These are phyloP conservation scores for Carex arenaria DNA, from an alignment of 202 grass and related monocot genomes.

Conservation along the genomic window DNA sequence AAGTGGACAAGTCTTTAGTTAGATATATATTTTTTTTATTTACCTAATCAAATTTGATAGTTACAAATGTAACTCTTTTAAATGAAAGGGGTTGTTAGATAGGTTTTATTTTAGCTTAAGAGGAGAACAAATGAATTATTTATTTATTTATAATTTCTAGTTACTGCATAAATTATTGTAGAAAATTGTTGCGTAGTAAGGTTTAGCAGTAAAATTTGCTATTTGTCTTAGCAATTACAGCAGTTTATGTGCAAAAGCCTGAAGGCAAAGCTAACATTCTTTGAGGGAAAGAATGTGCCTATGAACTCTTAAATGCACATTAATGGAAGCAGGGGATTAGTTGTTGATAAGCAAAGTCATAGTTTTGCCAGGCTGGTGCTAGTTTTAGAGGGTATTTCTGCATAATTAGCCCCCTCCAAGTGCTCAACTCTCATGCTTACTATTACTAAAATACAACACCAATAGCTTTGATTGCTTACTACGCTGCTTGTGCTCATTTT, in stretches of 20 bases:
- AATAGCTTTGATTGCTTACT: not conserved
- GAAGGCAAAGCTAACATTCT: not conserved
- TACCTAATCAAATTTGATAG: not conserved
- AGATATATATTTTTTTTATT: not conserved
- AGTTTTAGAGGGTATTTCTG: not conserved
- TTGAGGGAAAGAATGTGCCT: not conserved
- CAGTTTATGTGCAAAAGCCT: not conserved
- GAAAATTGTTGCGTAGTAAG: not conserved
- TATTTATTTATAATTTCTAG: not conserved
- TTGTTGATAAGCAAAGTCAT: not conserved
- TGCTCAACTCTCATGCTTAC: not conserved
- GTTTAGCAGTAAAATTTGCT: not conserved
- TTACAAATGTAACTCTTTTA: not conserved
- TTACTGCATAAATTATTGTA: not conserved
- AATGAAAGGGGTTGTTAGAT: not conserved
- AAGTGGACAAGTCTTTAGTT: not conserved
- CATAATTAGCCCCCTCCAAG: not conserved
- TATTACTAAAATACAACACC: not conserved
- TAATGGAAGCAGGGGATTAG: not conserved
- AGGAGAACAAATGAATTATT: not conserved
- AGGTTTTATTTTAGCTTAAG: not conserved
- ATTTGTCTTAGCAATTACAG: not conserved
- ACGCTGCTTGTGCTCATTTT: not conserved
- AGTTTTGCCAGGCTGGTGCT: not conserved
- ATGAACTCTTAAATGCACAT: not conserved